Evolutionary conservation across 805 yeast genomes (phyloP), one percentile per base, ranked within the genome.

Genomic region (Teunomyces kruisii): DNA sequence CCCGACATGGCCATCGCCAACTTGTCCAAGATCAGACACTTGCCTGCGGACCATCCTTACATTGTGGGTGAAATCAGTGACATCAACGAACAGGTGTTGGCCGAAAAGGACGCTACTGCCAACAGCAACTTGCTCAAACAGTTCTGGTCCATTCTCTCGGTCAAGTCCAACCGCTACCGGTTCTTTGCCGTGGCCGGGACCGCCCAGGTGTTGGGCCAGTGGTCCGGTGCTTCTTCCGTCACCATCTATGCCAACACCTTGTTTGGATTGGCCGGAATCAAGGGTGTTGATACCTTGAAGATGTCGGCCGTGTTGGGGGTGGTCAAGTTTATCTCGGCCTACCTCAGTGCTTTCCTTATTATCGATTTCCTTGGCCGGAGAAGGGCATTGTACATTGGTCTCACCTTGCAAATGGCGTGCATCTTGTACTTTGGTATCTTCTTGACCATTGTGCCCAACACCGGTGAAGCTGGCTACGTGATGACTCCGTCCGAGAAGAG

Each of bases 141-240:
- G 32, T 17, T 54, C 32, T 52, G 47, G 42, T 58, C 55, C 32
- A 36, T 58, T n/a, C 31, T 55, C 32, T 32, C 50, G 10, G 50
- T 52, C 16, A 55, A 51, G 42, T 50, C 59, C 14, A 47, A 53
- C 38, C 33, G 53, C 27, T 58, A 58, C 54, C 47, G 62, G 32
- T 56, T 58, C 46, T 57, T 58, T 27, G 48, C 51, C 29, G 46
- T 57, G 32, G 47, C 57, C 7, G 52, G 48, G 9, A 35, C 33
- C 12, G 52, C 54, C 9, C 62, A 58, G 36, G 16, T 58, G 17
- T 45, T 58, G 41, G 62, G 62, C 31, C 62, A 58, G 38, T 58
- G 61, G 61, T 48, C 56, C 16, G 62, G 62, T 38, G 58, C 62
- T 17, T 56, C 57, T 35, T 60, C 62, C n/a, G 46, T 58, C 35